Base-by-base conservation (phyloP, 306 rosid genomes). In the Quercus ilex region DNA sequence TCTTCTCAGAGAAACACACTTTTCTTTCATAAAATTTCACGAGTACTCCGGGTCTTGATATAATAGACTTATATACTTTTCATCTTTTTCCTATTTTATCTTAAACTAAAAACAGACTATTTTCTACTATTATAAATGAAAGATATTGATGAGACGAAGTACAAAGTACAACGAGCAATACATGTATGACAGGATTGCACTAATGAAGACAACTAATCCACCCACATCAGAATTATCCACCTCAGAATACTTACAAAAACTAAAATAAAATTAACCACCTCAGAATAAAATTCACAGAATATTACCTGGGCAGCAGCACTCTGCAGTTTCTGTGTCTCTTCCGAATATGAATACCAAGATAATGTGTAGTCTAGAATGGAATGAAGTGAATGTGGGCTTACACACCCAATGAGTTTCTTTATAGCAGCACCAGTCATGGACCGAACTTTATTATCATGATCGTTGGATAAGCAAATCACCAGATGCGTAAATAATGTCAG, bases 231-330 rank as follows among this genome's bases (percentile, higher is more conserved):
- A 6, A 33, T 31, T 65, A 26, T 63, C 69, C 33, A 17, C 51
- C 23, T 14, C 14, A 74, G 25, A 30, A 53, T 69, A 65, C 52
- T 38, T 38, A 7, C 46, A 38, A 7, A 38, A 1, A 38, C 46
- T 2, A 0, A 41, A 41, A 41, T 41, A 41, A 41, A 41, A 41
- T 41, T 41, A 41, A 41, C 69, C 31, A 15, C 49, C 23, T 13
- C 13, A 74, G 23, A 30, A 57, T 69, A 64, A 6, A 67, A 51
- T 55, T 52, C 43, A 56, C n/a, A 72, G 74, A 65, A 71, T 9
- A 35, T 73, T 86, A 92, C 99, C 99, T 95, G 99, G 13, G 99
- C 97, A 18, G 91, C 97, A 38, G 93, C 93, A 74, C 87, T 85
- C 95, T 91, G 87, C 43, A 92, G 81, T 77, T 92, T 90, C 80